A percentile compares a stretch with the other conserved stretches of the same genome.
Conservation (phyloP, 371 early-diverging fungal genomes). For the Mortierella sp. region DNA sequence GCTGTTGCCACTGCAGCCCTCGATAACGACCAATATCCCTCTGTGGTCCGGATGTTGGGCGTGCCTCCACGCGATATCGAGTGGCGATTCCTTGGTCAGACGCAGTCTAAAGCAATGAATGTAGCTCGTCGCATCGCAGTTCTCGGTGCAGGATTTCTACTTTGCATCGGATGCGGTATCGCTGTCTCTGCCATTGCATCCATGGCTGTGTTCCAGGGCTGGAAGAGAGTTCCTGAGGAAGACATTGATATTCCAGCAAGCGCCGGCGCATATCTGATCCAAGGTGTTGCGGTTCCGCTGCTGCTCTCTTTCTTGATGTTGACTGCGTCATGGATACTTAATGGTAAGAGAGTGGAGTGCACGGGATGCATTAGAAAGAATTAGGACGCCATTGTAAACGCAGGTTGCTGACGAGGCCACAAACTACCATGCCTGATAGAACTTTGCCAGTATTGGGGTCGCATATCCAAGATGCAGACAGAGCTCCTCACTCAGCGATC, state of each 20-base stretch:
- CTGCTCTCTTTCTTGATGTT: slow-evolving; percentile 14
- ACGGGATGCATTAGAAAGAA: too few species aligned
- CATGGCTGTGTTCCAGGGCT: slow-evolving; percentile 18
- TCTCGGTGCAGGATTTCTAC: neutral
- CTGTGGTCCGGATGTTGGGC: slow-evolving; percentile 4
- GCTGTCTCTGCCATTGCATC: slow-evolving; percentile 22
- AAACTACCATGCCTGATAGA: slow-evolving; percentile 9
- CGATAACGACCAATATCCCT: slow-evolving; percentile 7
- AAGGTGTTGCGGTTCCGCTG: slow-evolving; percentile 19
- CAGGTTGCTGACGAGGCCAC: too few species aligned
- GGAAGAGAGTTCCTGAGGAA: slow-evolving; percentile 12
- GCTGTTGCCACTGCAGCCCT: slow-evolving; percentile 7
- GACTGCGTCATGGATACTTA: slow-evolving; percentile 24
- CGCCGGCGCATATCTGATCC: slow-evolving; percentile 7
- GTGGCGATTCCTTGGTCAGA: slow-evolving; percentile 30
- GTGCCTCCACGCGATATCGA: slow-evolving; percentile 27
- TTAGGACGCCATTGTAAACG: too few species aligned
- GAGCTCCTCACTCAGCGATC: slow-evolving; percentile 23
- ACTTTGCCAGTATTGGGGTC: slow-evolving; percentile 29
- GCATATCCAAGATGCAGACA: slow-evolving; percentile 22
- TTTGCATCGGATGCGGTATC: slow-evolving; percentile 15
- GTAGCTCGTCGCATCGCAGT: neutral
- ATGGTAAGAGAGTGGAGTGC: slow-evolving; percentile 13
- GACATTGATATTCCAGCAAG: neutral
- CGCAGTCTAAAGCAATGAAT: neutral